Base-by-base conservation (phyloP, 2,329 filamentous ascomycete genomes). In the Sodiomyces alkalinus region DNA sequence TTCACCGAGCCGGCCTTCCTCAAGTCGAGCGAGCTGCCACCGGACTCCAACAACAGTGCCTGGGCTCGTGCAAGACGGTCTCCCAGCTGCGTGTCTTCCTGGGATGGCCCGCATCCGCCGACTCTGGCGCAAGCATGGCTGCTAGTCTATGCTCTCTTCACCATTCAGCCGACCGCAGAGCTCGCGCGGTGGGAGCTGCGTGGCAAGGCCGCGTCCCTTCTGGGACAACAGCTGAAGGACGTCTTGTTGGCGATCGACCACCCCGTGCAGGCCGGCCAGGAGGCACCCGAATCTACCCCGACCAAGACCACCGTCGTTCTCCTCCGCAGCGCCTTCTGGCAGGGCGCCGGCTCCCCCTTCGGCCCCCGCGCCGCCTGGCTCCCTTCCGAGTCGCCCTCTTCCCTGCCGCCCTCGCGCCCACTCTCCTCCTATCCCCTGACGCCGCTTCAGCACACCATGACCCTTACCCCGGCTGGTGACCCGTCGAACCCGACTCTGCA, bases 271-370 rank as follows among this genome's bases (percentile, higher is more conserved):
- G 56, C 45, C 2, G 33, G 30, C 17, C 35, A 43, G 19, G 41
- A 50, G 43, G 41, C 45, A 42, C 32, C 41, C 18, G 19, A 39
- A 31, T 14, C 39, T 33, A 32, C 40, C 26, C 45, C 46, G 26
- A 45, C 43, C 15, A 35, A 49, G 6, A 47, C 51, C 28, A 51
- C 47, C 36, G 45, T 53, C 7, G 42, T 69, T 27, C 44, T 64
- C 30, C 54, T 65, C 32, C 59, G 64, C 36, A 57, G 56, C 46
- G 59, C 72, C 19, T 79, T 80, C 56, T 80, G 74, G 74, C 74
- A 79, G 42, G 74, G 74, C 25, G 74, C 74, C 17, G 74, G 65
- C 12, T 76, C 73, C 1, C 75, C 75, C 6, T 65, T 77, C 32
- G 75, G 75, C 8, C 55, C 72, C 25, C 72, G 72, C 14, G 62